Evolutionary conservation across 495 filamentous ascomycete genomes (phyloP).

Genomic region (Hyaloscypha hepaticicola): DNA sequence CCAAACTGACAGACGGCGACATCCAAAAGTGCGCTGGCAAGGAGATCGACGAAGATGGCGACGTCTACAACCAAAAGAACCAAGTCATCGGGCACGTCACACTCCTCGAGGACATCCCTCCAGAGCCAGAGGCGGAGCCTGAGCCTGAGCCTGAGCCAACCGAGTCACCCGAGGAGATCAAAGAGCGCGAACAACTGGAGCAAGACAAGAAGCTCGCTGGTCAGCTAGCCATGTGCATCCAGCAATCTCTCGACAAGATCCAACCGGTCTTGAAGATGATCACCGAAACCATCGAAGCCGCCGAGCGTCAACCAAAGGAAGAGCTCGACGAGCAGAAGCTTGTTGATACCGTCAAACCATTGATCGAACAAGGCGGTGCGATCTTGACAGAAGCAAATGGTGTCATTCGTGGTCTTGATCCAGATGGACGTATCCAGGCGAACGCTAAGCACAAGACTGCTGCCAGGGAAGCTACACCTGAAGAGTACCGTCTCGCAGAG

Average conservation of each 20-base stretch:
- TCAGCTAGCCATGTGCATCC: constrained; percentile 72
- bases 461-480: constrained; percentile 77
- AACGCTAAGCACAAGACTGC: constrained; percentile 81
- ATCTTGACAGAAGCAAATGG: constrained; percentile 89
- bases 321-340: constrained; percentile 90
- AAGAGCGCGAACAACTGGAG: constrained; percentile 55
- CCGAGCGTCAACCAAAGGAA: constrained; percentile 81
- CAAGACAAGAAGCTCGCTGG: constrained; percentile 72
- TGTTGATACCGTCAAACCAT: constrained; percentile 78
- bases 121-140: constrained; percentile 44
- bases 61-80: constrained; percentile 79
- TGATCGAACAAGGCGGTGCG: constrained; percentile 79
- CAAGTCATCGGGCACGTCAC: constrained; percentile 79
- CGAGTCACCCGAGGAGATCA: constrained; percentile 53
- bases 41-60: constrained; percentile 82
- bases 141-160: constrained; percentile 58
- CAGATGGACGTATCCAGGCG: constrained; percentile 81
- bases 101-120: constrained; percentile 71
- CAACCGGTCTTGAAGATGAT: constrained; percentile 87
- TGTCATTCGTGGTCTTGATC: constrained; percentile 85
- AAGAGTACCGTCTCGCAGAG: constrained; percentile 84
- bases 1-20: constrained; percentile 73
- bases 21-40: constrained; percentile 69
- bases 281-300: constrained; percentile 76
- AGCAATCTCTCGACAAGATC: constrained; percentile 77